These are phyloP conservation scores for Bretziella fagacearum DNA, from an alignment of 2,329 filamentous ascomycete species.

Conservation along the genomic window DNA sequence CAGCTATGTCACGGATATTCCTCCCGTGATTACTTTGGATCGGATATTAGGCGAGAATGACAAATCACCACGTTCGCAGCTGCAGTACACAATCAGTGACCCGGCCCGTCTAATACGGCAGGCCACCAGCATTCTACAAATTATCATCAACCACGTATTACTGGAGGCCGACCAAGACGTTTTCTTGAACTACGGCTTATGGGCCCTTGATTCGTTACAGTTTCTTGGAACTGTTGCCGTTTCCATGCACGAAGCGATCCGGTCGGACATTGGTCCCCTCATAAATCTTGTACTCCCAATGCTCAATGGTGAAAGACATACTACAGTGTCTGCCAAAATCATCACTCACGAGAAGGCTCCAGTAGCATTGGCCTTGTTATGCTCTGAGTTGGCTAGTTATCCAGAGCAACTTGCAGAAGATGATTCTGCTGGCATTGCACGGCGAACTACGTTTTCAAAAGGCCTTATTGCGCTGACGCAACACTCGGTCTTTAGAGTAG, in stretches of 20 bases:
- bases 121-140: slow-evolving; percentile 27
- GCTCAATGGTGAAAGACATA: slow-evolving; percentile 16
- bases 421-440: slow-evolving; percentile 19
- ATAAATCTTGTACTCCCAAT: slow-evolving; percentile 25
- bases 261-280: slow-evolving; percentile 21
- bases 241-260: slow-evolving; percentile 22
- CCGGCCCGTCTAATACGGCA: slow-evolving; percentile 31
- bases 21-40: slow-evolving; percentile 24
- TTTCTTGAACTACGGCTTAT: slow-evolving; percentile 25
- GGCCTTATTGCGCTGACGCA: slow-evolving; percentile 25
- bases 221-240: slow-evolving; percentile 27
- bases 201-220: slow-evolving; percentile 33
- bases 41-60: slow-evolving; percentile 19
- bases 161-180: slow-evolving; percentile 22
- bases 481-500: slow-evolving; percentile 14
- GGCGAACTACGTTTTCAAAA: slow-evolving; percentile 23
- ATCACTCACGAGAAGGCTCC: slow-evolving; percentile 16
- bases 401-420: slow-evolving; percentile 21
- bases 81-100: slow-evolving; percentile 26
- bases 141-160: slow-evolving; percentile 27
- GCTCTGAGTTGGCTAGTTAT: slow-evolving; percentile 24
- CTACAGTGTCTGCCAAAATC: slow-evolving; percentile 6
- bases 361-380: slow-evolving; percentile 24
- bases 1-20: slow-evolving; percentile 21
- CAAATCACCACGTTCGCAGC: slow-evolving; percentile 18